Evolutionary conservation across 495 filamentous ascomycete species (phyloP), one percentile per base, ranked within the genome.

Genomic region (Daldinia vernicosa): DNA sequence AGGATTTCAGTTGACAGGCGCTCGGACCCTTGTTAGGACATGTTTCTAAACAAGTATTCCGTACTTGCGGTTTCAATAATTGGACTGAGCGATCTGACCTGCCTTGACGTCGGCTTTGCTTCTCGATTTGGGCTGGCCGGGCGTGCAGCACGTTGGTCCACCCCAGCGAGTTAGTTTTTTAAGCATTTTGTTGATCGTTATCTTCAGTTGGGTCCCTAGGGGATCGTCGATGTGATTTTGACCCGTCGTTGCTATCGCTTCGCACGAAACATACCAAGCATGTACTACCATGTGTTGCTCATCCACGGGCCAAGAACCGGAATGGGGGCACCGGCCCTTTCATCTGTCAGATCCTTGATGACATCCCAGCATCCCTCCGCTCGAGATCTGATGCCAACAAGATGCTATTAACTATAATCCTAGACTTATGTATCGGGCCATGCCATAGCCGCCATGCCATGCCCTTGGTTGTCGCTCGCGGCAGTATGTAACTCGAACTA

Each of bases 371-470:
- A 66, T 51, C 65, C 51, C 60, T 68, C 61, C 56, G 66, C 62
- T 43, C 65, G 37, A 72, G 70, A 72, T 72, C 70, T 72, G 64
- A 72, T 72, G 64, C 64, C 54, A 62, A 65, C 66, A 69, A 65
- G 66, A 60, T 72, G 26, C 37, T 58, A 60, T 59, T 32, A 47
- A 52, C 65, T 62, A 64, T 65, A 61, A 65, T 61, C 62, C 70
- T 69, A 68, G 61, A 56, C 70, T 57, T 65, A 72, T 72, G 65
- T 15, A 53, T 47, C 19, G 60, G 32, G 50, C 64, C 60, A 40
- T 33, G 32, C 32, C 26, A 27, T 27, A 4, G 1, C 26, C 4
- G 45, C 63, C 59, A 39, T 60, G 55, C 55, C 70, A 62, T 43
- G 55, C 64, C 52, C 61, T 65, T 51, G 56, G 60, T 60, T 72